phyloP scores from a whole-genome alignment of 768 basidiomycete genomes.

The Lactarius sp. region DNA sequence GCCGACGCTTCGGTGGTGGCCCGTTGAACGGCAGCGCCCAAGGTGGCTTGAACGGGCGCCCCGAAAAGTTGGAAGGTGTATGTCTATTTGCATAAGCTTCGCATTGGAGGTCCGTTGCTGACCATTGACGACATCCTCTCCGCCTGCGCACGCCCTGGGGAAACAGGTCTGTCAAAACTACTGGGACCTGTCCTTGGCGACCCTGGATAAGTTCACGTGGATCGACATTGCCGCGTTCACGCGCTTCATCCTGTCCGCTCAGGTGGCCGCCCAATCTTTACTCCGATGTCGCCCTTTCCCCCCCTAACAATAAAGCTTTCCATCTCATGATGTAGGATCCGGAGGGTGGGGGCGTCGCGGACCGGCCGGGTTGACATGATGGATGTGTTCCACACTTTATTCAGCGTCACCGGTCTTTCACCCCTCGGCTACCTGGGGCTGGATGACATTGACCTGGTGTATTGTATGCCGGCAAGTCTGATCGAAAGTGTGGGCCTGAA shows the following conservation, averaged over 20 bases:
- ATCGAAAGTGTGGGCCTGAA: conserved; percentile 66
- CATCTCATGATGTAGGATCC: conserved; percentile 52
- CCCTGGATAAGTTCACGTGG: conserved; percentile 78
- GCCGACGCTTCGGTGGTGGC: too few species aligned
- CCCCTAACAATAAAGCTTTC: background rate
- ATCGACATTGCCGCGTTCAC: conserved; percentile 78
- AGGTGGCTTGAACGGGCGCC: conserved; percentile 95
- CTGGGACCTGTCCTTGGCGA: conserved; percentile 92
- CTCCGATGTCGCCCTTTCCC: background rate
- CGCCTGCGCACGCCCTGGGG: background rate
- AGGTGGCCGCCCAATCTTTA: conserved; percentile 40
- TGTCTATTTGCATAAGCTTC: conserved; percentile 29
- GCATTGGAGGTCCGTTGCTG: background rate
- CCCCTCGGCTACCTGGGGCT: conserved; percentile 83
- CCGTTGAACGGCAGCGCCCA: too few species aligned
- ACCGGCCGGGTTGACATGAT: conserved; percentile 86
- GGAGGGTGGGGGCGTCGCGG: conserved; percentile 90
- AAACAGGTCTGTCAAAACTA: conserved; percentile 94
- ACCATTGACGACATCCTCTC: background rate
- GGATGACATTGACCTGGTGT: conserved; percentile 86
- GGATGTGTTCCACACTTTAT: conserved; percentile 96
- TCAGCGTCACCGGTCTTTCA: conserved; percentile 84
- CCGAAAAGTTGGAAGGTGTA: conserved; percentile 96
- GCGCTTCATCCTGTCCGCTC: conserved; percentile 82
- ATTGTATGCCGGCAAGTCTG: conserved; percentile 85